Evolutionary conservation across 148 eudicot species (phyloP), one percentile per base, ranked within the genome.

Genomic region (Vaccinium myrtillus): DNA sequence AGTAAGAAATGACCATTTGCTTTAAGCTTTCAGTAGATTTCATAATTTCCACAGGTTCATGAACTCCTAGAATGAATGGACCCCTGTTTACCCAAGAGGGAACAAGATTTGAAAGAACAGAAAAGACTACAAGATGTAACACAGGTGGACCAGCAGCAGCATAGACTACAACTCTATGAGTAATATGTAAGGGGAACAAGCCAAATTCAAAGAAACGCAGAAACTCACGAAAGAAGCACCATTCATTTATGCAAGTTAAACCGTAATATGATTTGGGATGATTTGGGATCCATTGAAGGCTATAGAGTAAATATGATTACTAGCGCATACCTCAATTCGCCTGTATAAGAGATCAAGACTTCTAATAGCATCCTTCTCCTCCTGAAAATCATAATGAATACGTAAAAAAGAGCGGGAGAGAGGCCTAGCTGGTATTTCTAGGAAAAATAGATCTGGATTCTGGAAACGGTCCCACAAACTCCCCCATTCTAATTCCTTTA

Each of bases 321-420:
- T 11, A 81, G 83, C 7, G 74, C 88, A 79, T 92, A 97, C 99
- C 99, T 97, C 99, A 85, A 95, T 95, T 83, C 99, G 92, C 88
- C 99, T 92, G 91, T 95, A 97, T 87, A 97, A 79, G 74, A 97
- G 98, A 88, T 97, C 99, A 81, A 97, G 95, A 89, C 99, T 94
- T 93, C 99, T 90, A 87, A 97, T 81, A 81, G 94, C 96, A 82
- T 97, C 99, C 86, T 92, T 97, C 87, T 97, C 99, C 4, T 94
- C 98, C 99, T 97, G 94, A 79, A 88, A 84, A 56, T 30, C 39
- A 61, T 46, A 69, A 81, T 27, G 61, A 36, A 80, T 58, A 43
- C 76, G 16, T 83, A 65, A 74, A 25, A 65, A 12, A 77, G 79
- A 54, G 70, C 56, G 15, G 32, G 53, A 65, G 70, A 53, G 84